Percentiles rank a stretch among this genome's conserved stretches.
These are phyloP conservation scores for Nicotiana sylvestris DNA, from an alignment of 257 asterid species.

Conservation along the genomic window DNA sequence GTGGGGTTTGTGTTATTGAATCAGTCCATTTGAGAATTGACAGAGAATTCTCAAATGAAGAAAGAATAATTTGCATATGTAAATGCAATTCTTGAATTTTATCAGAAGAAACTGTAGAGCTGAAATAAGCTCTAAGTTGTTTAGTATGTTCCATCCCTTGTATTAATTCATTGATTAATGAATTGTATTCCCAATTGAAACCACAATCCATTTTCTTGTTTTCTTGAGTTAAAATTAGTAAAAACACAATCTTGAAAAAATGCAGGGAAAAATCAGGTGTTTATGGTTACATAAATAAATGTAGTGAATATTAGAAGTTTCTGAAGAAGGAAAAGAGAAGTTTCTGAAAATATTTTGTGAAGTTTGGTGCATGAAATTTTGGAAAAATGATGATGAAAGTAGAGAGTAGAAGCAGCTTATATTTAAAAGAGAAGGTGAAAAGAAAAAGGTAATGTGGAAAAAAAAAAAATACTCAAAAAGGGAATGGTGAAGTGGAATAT, in stretches of 20 bases:
- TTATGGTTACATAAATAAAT: background rate
- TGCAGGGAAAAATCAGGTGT: too few species aligned
- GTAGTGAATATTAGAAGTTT: background rate
- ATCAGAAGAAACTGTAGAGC: conserved; percentile 23
- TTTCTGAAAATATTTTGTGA: background rate
- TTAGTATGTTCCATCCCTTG: conserved; percentile 74
- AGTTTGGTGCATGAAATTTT: background rate
- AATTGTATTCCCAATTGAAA: conserved; percentile 36
- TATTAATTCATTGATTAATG: conserved; percentile 55
- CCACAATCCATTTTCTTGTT: conserved; percentile 40
- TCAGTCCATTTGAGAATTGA: conserved; percentile 56
- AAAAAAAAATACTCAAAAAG: background rate
- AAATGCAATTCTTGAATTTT: conserved; percentile 35
- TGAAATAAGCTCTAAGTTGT: conserved; percentile 56
- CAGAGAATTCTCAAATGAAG: conserved; percentile 72
- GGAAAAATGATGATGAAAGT: conserved; percentile 18
- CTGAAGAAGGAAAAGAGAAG: background rate
- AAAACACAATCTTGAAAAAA: background rate
- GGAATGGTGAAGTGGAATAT: conserved; percentile 20
- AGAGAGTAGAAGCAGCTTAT: conserved; percentile 21
- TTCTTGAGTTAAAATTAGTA: too few species aligned
- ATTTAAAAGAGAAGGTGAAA: conserved; percentile 31
- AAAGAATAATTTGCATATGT: conserved; percentile 58
- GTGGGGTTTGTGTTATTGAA: conserved; percentile 26
- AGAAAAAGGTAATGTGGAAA: conserved; percentile 30